phyloP scores from a whole-genome alignment of 768 basidiomycete genomes.

The Baorangia bicolor region DNA sequence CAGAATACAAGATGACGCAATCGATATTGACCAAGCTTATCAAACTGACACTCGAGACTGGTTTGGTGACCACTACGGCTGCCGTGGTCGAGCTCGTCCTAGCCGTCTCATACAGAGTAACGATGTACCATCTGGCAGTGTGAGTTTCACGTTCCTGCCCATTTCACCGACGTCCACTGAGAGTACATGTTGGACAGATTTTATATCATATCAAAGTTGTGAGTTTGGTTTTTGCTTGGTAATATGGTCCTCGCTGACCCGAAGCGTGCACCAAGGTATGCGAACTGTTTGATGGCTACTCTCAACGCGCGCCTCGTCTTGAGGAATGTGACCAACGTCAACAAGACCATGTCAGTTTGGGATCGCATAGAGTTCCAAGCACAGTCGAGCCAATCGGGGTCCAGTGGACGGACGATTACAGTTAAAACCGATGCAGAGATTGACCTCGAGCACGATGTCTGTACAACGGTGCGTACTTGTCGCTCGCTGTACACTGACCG shows the following conservation, averaged over 20 bases:
- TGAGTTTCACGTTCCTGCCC: not conserved
- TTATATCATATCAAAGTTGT: not conserved
- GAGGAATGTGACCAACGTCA: not conserved
- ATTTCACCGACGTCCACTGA: not conserved
- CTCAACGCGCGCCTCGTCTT: not conserved
- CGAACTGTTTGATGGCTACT: not conserved
- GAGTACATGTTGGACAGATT: not conserved
- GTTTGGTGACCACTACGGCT: not conserved
- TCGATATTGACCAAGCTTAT: not conserved
- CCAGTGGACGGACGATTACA: not conserved
- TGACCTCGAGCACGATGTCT: no score
- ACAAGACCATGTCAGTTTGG: not conserved
- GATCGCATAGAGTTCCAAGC: not conserved
- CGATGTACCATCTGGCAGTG: not conserved
- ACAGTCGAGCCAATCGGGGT: not conserved
- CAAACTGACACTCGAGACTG: not conserved
- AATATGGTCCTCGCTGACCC: not conserved
- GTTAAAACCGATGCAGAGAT: not conserved
- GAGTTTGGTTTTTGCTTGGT: not conserved
- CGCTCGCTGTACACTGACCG: not conserved
- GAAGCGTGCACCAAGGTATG: not conserved
- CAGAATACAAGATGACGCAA: not conserved
- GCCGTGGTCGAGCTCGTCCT: not conserved
- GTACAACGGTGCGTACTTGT: not conserved
- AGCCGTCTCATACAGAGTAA: not conserved